Evolutionary conservation across 2,329 filamentous ascomycete species (phyloP).

Genomic region (Hypocreales sp.): DNA sequence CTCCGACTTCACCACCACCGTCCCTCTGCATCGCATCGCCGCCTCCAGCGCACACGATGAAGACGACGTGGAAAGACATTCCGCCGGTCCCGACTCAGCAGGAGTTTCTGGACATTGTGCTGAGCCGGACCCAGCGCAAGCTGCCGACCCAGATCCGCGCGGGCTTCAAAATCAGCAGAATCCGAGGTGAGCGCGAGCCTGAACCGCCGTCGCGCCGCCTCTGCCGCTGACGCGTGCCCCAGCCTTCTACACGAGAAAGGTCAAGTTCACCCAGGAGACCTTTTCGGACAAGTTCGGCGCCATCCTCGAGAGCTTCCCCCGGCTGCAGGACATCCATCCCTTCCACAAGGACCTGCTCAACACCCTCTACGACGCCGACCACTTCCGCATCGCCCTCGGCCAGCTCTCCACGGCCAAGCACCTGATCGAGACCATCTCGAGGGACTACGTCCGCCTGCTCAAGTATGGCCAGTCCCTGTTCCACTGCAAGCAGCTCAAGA

Average conservation of each 20-base stretch:
- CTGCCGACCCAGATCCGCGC: conserved; percentile 90
- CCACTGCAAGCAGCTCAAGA: conserved; percentile 98
- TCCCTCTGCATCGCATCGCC: too few species aligned
- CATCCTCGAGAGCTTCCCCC: conserved; percentile 86
- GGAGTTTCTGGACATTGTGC: conserved; percentile 95
- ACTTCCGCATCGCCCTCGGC: conserved; percentile 91
- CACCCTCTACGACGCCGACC: conserved; percentile 95
- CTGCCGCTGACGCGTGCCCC: conserved; percentile 4
- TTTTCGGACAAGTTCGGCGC: conserved; percentile 85
- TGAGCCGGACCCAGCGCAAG: conserved; percentile 82
- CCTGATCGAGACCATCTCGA: conserved; percentile 85
- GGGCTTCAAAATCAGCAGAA: conserved; percentile 88
- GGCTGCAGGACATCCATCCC: conserved; percentile 85
- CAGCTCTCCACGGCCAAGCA: conserved; percentile 94
- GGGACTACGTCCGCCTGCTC: conserved; percentile 82
- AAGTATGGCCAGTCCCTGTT: conserved; percentile 96
- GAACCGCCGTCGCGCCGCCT: background rate
- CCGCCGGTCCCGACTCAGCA: conserved; percentile 79
- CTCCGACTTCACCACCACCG: too few species aligned
- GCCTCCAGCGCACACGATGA: too few species aligned
- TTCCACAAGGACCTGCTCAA: conserved; percentile 79
- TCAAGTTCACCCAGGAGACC: conserved; percentile 96
- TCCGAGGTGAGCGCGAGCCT: conserved; percentile 42
- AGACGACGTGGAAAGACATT: conserved; percentile 60
- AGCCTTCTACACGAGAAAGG: conserved; percentile 93